Conservation (phyloP, 2,329 filamentous ascomycete species). For the Fusarium bulbicola region DNA sequence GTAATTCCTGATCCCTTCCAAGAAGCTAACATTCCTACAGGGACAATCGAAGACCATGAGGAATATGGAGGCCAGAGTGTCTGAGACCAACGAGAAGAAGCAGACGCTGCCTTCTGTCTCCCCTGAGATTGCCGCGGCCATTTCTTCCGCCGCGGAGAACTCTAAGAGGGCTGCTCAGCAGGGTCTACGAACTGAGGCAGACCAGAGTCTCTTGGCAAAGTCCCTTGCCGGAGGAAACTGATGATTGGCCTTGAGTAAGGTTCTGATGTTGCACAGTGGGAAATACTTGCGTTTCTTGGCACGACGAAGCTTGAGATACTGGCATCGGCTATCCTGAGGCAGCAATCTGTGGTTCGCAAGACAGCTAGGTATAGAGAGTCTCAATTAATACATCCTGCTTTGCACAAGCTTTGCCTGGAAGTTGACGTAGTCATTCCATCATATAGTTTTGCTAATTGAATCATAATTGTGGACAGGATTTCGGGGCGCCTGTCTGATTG, state of each 20-base stretch:
- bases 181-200: neutral
- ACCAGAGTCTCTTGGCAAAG: neutral
- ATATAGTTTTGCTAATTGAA: neutral
- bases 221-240: neutral
- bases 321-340: neutral
- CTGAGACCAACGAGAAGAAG: neutral
- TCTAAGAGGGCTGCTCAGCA: neutral
- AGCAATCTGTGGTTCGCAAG: neutral
- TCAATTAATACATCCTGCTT: no score
- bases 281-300: neutral
- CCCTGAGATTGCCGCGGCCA: neutral
- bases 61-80: neutral
- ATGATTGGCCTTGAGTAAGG: neutral
- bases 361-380: neutral
- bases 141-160: neutral
- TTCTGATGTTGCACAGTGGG: neutral
- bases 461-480: neutral
- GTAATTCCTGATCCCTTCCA: neutral
- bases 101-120: neutral
- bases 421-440: neutral
- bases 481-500: neutral
- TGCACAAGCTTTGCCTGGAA: no score
- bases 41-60: neutral
- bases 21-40: neutral
- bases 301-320: neutral